phyloP scores from a whole-genome alignment of 2,329 filamentous ascomycete genomes.

The Stemphylium lycopersici region DNA sequence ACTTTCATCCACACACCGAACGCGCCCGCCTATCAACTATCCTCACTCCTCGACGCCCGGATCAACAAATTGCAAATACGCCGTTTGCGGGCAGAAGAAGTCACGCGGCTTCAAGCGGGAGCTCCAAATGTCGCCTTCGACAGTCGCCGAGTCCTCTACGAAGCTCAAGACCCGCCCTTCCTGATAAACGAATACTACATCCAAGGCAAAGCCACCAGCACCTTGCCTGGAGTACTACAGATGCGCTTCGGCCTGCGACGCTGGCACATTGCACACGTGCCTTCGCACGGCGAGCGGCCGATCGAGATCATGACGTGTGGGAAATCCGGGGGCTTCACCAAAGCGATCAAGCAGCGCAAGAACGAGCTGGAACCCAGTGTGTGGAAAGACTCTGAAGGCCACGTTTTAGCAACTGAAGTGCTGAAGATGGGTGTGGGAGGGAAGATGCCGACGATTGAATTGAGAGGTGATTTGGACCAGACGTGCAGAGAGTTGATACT shows the following conservation, averaged over 20 bases:
- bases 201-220: conserved; percentile 15
- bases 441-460: conserved; percentile 31
- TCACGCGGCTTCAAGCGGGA: conserved; percentile 19
- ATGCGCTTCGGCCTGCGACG: conserved; percentile 24
- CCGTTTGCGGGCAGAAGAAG: conserved; percentile 26
- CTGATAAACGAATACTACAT: conserved; percentile 31
- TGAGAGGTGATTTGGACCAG: conserved; percentile 27
- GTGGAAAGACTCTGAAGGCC: conserved; percentile 31
- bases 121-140: conserved; percentile 29
- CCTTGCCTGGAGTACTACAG: conserved; percentile 27
- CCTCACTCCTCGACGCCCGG: conserved; percentile 30
- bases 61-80: conserved; percentile 29
- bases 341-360: conserved; percentile 18
- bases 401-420: conserved; percentile 29
- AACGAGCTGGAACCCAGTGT: conserved; percentile 23
- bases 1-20: conserved; percentile 35
- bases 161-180: conserved; percentile 34
- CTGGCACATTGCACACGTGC: conserved; percentile 29
- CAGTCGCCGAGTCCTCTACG: conserved; percentile 24
- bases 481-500: conserved; percentile 33
- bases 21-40: conserved; percentile 36
- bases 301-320: conserved; percentile 30
- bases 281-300: conserved; percentile 13
- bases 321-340: conserved; percentile 21
- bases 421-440: conserved; percentile 20